Percentiles rank a stretch among this genome's conserved stretches.
phyloP scores from a whole-genome alignment of 2,329 filamentous ascomycete genomes.

The Talaromyces funiculosus region DNA sequence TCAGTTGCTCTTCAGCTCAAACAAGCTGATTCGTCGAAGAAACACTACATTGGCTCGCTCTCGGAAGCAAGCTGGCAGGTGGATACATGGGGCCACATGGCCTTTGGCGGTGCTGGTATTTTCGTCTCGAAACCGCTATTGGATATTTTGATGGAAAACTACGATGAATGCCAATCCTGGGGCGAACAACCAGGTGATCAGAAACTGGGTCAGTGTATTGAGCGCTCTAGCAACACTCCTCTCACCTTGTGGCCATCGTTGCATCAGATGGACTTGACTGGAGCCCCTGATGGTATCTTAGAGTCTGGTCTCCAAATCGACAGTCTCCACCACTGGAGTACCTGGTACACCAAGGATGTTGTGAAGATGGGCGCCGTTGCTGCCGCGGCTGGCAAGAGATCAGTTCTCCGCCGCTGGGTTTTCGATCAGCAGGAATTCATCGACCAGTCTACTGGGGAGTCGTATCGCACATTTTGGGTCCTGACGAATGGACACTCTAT shows the following conservation, averaged over 20 bases:
- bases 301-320: slow-evolving; percentile 41
- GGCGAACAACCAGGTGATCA: slow-evolving; percentile 41
- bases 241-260: slow-evolving; percentile 39
- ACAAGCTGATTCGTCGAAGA: slow-evolving; percentile 34
- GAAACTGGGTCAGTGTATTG: slow-evolving; percentile 40
- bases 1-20: slow-evolving; percentile 34
- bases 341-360: slow-evolving; percentile 42
- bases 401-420: slow-evolving; percentile 40
- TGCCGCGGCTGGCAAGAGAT: slow-evolving; percentile 36
- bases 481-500: slow-evolving; percentile 42
- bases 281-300: slow-evolving; percentile 38
- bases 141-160: slow-evolving; percentile 32
- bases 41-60: slow-evolving; percentile 40
- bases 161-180: slow-evolving; percentile 40
- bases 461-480: slow-evolving; percentile 37
- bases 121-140: slow-evolving; percentile 39
- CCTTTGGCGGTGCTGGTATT: slow-evolving; percentile 41
- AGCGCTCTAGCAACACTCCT: slow-evolving; percentile 34
- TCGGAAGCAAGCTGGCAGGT: slow-evolving; percentile 42
- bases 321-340: slow-evolving; percentile 41
- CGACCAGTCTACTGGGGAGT: slow-evolving; percentile 31
- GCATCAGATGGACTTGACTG: slow-evolving; percentile 42
- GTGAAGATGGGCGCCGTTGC: slow-evolving; percentile 41
- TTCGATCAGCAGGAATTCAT: slow-evolving; percentile 37
- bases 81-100: slow-evolving; percentile 40